A percentile compares a stretch with the other conserved stretches of the same genome.
Evolutionary conservation across 139 green algal species (phyloP).

Genomic region (Volvox africanus): DNA sequence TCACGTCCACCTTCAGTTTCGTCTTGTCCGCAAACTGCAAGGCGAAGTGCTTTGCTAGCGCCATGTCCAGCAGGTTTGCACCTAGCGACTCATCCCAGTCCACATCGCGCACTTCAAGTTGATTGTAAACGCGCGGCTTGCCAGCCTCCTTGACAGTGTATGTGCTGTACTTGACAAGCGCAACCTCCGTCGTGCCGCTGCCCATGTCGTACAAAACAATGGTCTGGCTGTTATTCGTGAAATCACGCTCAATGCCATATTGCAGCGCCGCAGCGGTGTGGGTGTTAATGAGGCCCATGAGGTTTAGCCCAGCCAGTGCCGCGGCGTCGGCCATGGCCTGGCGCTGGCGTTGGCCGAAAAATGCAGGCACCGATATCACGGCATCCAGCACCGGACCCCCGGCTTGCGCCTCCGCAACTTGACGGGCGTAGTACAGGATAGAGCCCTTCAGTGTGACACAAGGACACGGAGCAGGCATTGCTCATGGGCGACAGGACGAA

Average conservation of each 20-base stretch:
- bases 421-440: conserved; percentile 89
- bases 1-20: conserved; percentile 67
- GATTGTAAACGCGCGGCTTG: conserved; percentile 78
- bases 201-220: conserved; percentile 97
- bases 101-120: conserved; percentile 93
- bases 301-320: conserved; percentile 81
- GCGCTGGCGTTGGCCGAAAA: conserved; percentile 87
- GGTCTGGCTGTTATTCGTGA: conserved; percentile 82
- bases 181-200: conserved; percentile 77
- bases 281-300: conserved; percentile 92
- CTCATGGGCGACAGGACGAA: no score
- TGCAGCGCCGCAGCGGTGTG: conserved; percentile 95
- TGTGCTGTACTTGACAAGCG: conserved; percentile 88
- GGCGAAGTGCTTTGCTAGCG: conserved; percentile 93
- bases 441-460: conserved; percentile 70
- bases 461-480: no score
- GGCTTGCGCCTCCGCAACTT: conserved; percentile 81
- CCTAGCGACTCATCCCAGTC: conserved; percentile 90
- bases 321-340: conserved; percentile 89
- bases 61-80: conserved; percentile 85
- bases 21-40: conserved; percentile 84
- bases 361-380: conserved; percentile 92
- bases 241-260: conserved; percentile 97
- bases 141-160: conserved; percentile 80
- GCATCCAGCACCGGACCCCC: conserved; percentile 80